Conservation (phyloP, 2,329 filamentous ascomycete genomes). For the Paraphoma chrysanthemicola region DNA sequence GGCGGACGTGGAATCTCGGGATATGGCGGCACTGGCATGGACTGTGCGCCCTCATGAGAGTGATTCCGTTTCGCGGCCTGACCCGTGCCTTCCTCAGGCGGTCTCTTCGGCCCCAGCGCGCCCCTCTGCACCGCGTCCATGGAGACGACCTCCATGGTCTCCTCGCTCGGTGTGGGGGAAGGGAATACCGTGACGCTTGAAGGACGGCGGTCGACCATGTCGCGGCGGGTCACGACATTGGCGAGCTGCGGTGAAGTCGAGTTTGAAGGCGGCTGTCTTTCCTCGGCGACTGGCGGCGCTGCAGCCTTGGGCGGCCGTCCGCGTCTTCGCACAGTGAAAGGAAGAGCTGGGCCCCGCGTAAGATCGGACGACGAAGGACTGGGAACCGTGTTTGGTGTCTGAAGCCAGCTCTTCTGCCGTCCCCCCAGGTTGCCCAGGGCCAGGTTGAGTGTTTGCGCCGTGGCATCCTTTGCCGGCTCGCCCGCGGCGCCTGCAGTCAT, state of each 20-base stretch:
- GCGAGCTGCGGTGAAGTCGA: slow-evolving; percentile 45
- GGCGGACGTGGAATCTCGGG: slow-evolving; percentile 2
- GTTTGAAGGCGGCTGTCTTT: slow-evolving; percentile 32
- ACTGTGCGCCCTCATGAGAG: not conserved
- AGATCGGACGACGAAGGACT: not conserved
- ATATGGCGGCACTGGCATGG: not conserved
- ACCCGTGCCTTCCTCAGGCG: not conserved
- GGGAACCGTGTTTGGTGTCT: not conserved
- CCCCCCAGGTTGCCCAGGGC: slow-evolving; percentile 41
- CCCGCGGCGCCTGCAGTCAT: slow-evolving; percentile 15
- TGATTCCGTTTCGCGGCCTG: not conserved
- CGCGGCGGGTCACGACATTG: slow-evolving; percentile 26
- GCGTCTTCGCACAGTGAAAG: not conserved
- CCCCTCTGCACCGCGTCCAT: not conserved
- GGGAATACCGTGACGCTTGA: slow-evolving; percentile 56
- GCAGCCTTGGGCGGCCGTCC: not conserved
- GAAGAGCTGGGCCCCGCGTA: not conserved
- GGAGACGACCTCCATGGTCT: slow-evolving; percentile 30
- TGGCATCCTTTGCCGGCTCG: slow-evolving; percentile 14
- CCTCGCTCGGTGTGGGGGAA: slow-evolving; percentile 70
- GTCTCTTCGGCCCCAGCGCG: not conserved
- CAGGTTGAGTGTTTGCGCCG: slow-evolving; percentile 30
- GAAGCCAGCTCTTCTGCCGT: slow-evolving; percentile 43
- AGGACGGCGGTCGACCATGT: not conserved
- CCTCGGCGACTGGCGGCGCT: not conserved